Base-by-base conservation (phyloP, 1,284 basidiomycete species). In the Tilletia indica region DNA sequence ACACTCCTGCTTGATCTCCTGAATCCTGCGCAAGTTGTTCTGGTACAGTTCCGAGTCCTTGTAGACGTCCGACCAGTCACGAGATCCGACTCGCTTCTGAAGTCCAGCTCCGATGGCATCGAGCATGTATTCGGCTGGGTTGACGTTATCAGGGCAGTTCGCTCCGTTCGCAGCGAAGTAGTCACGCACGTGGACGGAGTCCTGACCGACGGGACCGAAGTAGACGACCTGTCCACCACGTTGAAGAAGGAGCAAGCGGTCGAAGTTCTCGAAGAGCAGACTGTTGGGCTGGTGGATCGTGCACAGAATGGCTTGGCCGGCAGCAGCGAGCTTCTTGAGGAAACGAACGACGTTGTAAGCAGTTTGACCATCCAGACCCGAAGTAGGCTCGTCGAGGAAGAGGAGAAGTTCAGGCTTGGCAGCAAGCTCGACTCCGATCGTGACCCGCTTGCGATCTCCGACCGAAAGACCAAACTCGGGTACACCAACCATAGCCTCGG, bases 271-370 rank as follows among this genome's bases (percentile, higher is more conserved):
- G 83, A 89, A 89, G 4, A 89, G 85, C 48, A 88, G 82, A 8
- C 87, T 86, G 74, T 87, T 87, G 25, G 93, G 93, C 86, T 93
- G 88, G 80, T 95, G 94, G 76, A 86, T 85, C 0, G 85, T 80
- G 76, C 78, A 80, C 3, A 81, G 73, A 36, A 81, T 80, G 16
- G 93, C 92, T 84, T 94, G 93, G 3, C 94, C 94, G 73, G 89
- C 90, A 74, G 92, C 88, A 11, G 93, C 91, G n/a, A 95, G 88
- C 73, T 90, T 89, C 38, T 91, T 88, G 68, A 95, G 87, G 81
- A 95, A 91, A 1, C 88, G 87, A 68, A 93, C 87, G 78, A 96
- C 93, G 19, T 91, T 91, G 91, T 91, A 94, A 0, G 94, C 93
- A 67, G 90, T 91, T 82, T 94, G 93, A 2, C 92, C 93, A 82